Percentiles rank a stretch among this genome's conserved stretches.
These are phyloP conservation scores for Eremothecium gossypii DNA, from an alignment of 1,139 yeast species.

Conservation along the genomic window DNA sequence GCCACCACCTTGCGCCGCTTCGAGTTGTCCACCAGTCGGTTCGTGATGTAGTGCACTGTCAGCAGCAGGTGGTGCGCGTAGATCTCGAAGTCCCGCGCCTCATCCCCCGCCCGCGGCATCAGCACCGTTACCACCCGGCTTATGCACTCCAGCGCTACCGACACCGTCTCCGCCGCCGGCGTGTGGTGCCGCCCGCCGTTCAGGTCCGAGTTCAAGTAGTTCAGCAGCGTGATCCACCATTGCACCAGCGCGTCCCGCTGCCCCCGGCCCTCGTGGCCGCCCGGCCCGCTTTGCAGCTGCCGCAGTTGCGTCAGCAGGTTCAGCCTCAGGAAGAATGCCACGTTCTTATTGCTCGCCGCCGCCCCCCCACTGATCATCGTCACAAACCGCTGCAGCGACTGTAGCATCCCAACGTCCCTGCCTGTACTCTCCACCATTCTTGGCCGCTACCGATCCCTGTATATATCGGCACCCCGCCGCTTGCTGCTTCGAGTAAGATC, in stretches of 20 bases:
- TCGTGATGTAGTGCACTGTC: conserved; percentile 24
- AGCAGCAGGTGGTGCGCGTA: conserved; percentile 22
- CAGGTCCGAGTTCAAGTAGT: conserved; percentile 18
- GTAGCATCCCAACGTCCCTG: conserved; percentile 17
- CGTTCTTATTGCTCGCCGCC: conserved; percentile 6
- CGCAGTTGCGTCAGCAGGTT: conserved; percentile 20
- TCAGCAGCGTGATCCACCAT: conserved; percentile 29
- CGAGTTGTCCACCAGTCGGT: conserved; percentile 21
- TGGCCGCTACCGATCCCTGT: not conserved
- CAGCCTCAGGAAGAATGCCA: conserved; percentile 19
- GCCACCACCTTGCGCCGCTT: conserved; percentile 10
- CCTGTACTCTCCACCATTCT: conserved; percentile 5
- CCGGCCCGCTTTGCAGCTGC: conserved; percentile 6
- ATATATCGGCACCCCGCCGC: no score
- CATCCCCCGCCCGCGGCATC: conserved; percentile 8
- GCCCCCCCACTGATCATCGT: conserved; percentile 12
- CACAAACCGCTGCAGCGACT: conserved; percentile 21
- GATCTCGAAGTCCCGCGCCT: conserved; percentile 15
- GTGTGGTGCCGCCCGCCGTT: conserved; percentile 3
- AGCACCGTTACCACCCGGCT: conserved; percentile 22
- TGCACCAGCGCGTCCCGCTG: conserved; percentile 20
- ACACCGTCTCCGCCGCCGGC: conserved; percentile 8
- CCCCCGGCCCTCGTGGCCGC: conserved; percentile 1
- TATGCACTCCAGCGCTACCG: conserved; percentile 24
- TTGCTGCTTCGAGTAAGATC: no score